phyloP scores from a whole-genome alignment of 1,139 yeast species.

The Hemisphaericaspora xylanilytica region DNA sequence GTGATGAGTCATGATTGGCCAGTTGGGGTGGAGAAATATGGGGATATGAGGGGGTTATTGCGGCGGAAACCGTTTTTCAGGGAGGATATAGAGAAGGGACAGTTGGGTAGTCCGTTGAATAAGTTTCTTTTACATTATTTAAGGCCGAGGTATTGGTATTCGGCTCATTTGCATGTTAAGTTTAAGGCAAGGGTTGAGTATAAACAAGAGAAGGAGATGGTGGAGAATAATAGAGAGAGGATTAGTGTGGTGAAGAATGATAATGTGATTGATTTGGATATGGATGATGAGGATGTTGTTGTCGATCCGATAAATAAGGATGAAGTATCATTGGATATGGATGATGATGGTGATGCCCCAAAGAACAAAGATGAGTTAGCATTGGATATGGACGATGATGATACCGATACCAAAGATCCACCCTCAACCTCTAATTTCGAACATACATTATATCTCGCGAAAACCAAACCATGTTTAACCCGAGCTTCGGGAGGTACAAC shows the following conservation, averaged over 20 bases:
- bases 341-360: slow-evolving; percentile 6
- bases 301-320: slow-evolving; percentile 8
- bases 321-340: slow-evolving; percentile 3
- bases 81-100: slow-evolving; percentile 56
- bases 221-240: slow-evolving; percentile 24
- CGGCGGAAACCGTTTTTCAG: slow-evolving; percentile 64
- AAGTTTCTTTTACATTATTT: slow-evolving; percentile 51
- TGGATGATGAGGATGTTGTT: slow-evolving; percentile 30
- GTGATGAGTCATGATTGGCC: slow-evolving; percentile 96
- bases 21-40: slow-evolving; percentile 65
- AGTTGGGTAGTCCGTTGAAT: slow-evolving; percentile 77
- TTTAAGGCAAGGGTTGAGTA: slow-evolving; percentile 53
- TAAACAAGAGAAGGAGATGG: slow-evolving; percentile 2
- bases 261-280: slow-evolving; percentile 39
- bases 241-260: slow-evolving; percentile 4
- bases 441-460: too few relatives aligned
- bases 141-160: slow-evolving; percentile 74
- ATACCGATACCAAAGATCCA: neutral
- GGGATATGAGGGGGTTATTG: slow-evolving; percentile 51
- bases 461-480: too few relatives aligned
- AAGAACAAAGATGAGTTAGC: slow-evolving; percentile 6
- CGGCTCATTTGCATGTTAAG: slow-evolving; percentile 84
- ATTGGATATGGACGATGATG: slow-evolving; percentile 9
- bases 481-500: slow-evolving; percentile 1
- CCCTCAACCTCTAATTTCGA: too few relatives aligned